phyloP scores from a whole-genome alignment of 371 early-diverging fungal species.

The Batrachochytrium dendrobatidis region DNA sequence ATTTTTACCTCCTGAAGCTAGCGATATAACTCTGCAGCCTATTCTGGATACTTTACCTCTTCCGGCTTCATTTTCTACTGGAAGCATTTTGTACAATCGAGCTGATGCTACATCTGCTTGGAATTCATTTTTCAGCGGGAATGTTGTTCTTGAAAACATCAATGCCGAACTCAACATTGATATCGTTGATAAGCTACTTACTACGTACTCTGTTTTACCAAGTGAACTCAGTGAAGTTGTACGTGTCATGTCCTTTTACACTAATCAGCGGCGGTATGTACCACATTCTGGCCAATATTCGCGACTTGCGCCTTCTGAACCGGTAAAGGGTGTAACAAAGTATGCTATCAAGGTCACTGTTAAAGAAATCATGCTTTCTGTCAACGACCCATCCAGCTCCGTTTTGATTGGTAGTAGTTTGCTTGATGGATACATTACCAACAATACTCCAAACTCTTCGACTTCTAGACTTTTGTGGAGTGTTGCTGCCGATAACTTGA shows the following conservation, averaged over 20 bases:
- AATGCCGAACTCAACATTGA: slow-evolving; percentile 54
- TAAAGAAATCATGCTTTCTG: slow-evolving; percentile 56
- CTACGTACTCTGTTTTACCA: slow-evolving; percentile 68
- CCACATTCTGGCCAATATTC: neutral
- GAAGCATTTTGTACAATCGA: neutral
- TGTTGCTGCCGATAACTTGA: slow-evolving; percentile 8
- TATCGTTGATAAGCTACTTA: slow-evolving; percentile 64
- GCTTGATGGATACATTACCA: slow-evolving; percentile 49
- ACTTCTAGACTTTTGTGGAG: slow-evolving; percentile 8
- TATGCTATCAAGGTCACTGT: slow-evolving; percentile 56
- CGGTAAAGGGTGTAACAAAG: neutral
- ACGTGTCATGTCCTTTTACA: slow-evolving; percentile 57
- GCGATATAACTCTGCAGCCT: too few species aligned
- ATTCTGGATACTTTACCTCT: neutral
- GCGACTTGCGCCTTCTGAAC: neutral
- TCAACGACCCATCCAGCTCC: slow-evolving; percentile 57
- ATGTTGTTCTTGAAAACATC: slow-evolving; percentile 12
- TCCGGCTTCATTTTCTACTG: neutral
- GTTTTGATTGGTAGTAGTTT: slow-evolving; percentile 61
- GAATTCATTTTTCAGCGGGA: neutral
- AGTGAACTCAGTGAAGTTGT: slow-evolving; percentile 71
- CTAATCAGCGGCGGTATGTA: slow-evolving; percentile 11
- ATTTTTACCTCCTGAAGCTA: neutral
- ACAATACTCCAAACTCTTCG: slow-evolving; percentile 10
- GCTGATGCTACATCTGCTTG: neutral